These are phyloP conservation scores for Tricholoma bakamatsutake DNA, from an alignment of 768 basidiomycete genomes.

Conservation along the genomic window DNA sequence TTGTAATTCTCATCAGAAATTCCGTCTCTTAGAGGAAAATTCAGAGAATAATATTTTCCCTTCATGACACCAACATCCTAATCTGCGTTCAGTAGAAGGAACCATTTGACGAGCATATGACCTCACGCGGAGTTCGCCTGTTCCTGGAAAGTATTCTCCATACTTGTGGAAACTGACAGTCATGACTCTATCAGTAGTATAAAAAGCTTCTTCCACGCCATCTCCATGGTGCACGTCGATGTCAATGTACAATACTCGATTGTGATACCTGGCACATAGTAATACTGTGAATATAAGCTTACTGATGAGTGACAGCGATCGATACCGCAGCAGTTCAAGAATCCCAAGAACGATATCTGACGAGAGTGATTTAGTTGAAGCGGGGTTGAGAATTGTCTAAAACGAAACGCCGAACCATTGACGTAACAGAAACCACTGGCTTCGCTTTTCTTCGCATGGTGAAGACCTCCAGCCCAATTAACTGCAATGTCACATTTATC, in stretches of 20 bases:
- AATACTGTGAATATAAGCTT: neutral
- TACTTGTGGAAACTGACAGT: constrained; percentile 98
- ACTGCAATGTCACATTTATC: constrained; percentile 99
- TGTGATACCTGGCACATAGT: constrained; percentile 66
- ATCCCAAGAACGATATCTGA: constrained; percentile 96
- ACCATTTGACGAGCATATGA: neutral
- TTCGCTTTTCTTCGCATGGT: constrained; percentile 99
- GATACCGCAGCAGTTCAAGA: constrained; percentile 82
- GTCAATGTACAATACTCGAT: constrained; percentile 94
- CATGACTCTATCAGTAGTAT: constrained; percentile 98
- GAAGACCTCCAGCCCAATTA: constrained; percentile 98
- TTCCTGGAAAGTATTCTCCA: constrained; percentile 98
- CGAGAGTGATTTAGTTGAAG: neutral
- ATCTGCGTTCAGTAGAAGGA: constrained; percentile 8
- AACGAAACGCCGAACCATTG: constrained; percentile 56
- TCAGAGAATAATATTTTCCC: constrained; percentile 90
- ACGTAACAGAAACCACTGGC: constrained; percentile 99
- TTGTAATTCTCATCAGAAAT: constrained; percentile 94
- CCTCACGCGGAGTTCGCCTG: constrained; percentile 87
- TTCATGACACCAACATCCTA: constrained; percentile 92
- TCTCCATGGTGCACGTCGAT: constrained; percentile 99
- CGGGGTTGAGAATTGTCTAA: neutral
- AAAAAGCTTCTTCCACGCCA: constrained; percentile 99
- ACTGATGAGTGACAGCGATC: constrained; percentile 1
- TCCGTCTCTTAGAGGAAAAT: constrained; percentile 93